Conservation (phyloP, 345 rosid genomes). For the Arabidopsis arenosa region DNA sequence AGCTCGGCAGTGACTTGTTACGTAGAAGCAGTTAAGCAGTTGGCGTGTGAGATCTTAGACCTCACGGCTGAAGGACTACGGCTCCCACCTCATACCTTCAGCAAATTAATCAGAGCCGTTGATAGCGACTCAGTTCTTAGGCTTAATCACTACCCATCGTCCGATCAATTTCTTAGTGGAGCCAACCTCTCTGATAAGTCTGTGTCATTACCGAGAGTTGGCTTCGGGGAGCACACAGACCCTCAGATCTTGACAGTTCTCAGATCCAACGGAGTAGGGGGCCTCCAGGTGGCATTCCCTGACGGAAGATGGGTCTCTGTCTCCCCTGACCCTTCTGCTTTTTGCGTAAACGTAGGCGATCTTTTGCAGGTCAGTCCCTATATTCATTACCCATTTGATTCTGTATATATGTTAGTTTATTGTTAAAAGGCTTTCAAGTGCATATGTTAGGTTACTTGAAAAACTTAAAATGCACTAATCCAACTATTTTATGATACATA, state of each 20-base stretch:
- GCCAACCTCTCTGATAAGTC: constrained; percentile 41
- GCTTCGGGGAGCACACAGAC: constrained; percentile 93
- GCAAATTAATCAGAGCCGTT: constrained; percentile 60
- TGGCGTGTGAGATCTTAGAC: constrained; percentile 73
- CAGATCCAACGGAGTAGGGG: constrained; percentile 80
- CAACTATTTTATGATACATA: not conserved
- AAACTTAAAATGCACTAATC: not conserved
- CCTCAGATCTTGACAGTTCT: constrained; percentile 87
- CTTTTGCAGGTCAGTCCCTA: constrained; percentile 62
- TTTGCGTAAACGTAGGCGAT: constrained; percentile 81
- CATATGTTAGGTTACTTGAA: not conserved
- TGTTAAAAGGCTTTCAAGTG: no score
- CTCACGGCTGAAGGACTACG: constrained; percentile 70
- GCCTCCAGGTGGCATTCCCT: constrained; percentile 64
- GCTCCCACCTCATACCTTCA: constrained; percentile 54
- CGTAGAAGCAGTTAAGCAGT: constrained; percentile 57
- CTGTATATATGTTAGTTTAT: not conserved
- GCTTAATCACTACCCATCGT: constrained; percentile 76
- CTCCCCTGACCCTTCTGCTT: constrained; percentile 68
- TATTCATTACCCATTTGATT: not conserved
- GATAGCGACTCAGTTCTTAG: constrained; percentile 72
- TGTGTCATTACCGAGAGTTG: constrained; percentile 51
- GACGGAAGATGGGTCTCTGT: constrained; percentile 79
- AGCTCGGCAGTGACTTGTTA: constrained; percentile 64
- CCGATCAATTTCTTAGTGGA: constrained; percentile 23